phyloP scores from a whole-genome alignment of 225 moss, liverwort and hornwort species.

The Lunularia cruciata region DNA sequence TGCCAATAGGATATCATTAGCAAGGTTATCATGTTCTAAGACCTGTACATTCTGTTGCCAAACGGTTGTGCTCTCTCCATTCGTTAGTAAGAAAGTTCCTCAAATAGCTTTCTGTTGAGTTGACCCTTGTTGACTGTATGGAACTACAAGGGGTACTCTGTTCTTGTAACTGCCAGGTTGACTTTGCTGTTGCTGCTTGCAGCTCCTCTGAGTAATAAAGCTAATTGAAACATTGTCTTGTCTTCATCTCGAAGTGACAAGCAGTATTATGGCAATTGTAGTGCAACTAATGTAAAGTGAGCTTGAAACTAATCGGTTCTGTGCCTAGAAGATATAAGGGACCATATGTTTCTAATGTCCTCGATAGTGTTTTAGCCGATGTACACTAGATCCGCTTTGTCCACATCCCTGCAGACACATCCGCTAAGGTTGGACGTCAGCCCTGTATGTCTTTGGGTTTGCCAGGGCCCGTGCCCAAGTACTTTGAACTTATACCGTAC shows the following conservation, averaged over 20 bases:
- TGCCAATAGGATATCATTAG: neutral
- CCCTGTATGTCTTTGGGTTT: too few species aligned
- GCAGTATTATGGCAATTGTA: too few species aligned
- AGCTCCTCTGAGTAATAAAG: constrained; percentile 8
- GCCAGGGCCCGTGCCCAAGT: too few species aligned
- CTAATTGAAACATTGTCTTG: neutral
- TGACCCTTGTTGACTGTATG: constrained; percentile 4
- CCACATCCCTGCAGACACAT: too few species aligned
- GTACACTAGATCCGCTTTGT: too few species aligned
- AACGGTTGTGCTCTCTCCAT: neutral
- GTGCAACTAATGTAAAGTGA: too few species aligned
- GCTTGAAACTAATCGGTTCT: too few species aligned
- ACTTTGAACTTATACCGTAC: too few species aligned
- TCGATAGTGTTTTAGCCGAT: too few species aligned
- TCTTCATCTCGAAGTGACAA: neutral
- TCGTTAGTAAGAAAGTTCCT: neutral
- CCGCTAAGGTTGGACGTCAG: too few species aligned
- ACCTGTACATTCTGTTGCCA: constrained; percentile 7
- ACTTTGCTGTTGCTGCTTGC: constrained; percentile 5
- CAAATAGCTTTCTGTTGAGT: neutral
- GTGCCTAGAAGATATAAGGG: too few species aligned
- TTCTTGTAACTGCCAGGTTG: neutral
- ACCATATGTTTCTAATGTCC: too few species aligned
- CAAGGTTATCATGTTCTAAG: neutral
- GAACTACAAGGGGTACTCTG: neutral